These are phyloP conservation scores for Chalciporus pseudorubinellus DNA, from an alignment of 768 basidiomycete species.

Conservation along the genomic window DNA sequence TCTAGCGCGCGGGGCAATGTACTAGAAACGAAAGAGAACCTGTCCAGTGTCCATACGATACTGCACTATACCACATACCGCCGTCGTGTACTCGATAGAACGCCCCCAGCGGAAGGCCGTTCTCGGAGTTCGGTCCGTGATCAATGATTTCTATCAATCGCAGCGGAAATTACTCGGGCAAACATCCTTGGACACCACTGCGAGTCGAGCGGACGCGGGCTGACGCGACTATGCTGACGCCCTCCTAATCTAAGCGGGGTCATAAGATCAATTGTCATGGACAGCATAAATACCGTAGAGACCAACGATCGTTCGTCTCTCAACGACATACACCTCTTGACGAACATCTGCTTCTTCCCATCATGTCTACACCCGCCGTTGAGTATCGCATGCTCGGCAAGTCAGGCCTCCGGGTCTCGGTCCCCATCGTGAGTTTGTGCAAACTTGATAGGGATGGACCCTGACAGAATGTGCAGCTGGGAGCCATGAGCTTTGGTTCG, in stretches of 20 bases:
- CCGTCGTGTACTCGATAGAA: no score
- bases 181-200: not conserved
- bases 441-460: not conserved
- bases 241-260: not conserved
- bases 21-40: no score
- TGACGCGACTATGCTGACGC: not conserved
- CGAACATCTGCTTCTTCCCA: not conserved
- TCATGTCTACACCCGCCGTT: slow-evolving; percentile 19
- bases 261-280: not conserved
- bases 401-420: slow-evolving; percentile 33
- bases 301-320: not conserved
- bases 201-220: not conserved
- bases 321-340: not conserved
- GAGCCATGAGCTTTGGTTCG: slow-evolving; percentile 28
- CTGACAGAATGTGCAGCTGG: slow-evolving; percentile 16
- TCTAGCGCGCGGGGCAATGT: no score
- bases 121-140: not conserved
- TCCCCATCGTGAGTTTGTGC: slow-evolving; percentile 28
- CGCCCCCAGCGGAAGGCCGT: not conserved
- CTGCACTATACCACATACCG: no score
- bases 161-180: not conserved
- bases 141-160: not conserved
- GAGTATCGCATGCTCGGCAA: slow-evolving; percentile 32
- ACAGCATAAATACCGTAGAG: not conserved
- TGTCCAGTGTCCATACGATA: no score